These are phyloP conservation scores for Yamadazyma triangularis DNA, from an alignment of 1,139 yeast species.

Conservation along the genomic window DNA sequence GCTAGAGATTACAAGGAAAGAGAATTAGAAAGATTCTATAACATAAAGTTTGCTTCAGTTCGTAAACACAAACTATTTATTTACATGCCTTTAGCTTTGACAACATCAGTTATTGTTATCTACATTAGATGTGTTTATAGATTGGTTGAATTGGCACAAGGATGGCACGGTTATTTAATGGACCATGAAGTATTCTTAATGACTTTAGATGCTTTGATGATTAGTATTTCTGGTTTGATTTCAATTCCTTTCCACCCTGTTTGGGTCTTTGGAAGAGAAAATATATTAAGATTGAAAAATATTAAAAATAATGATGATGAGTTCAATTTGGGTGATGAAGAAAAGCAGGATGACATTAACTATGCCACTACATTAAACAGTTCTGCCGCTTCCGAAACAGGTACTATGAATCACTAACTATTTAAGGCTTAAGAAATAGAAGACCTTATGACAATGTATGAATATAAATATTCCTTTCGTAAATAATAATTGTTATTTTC, in stretches of 20 bases:
- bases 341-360: too few relatives aligned
- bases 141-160: slow-evolving; percentile 72
- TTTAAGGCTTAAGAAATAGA: too few relatives aligned
- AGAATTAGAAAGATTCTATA: slow-evolving; percentile 24
- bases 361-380: too few relatives aligned
- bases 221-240: slow-evolving; percentile 40
- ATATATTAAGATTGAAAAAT: slow-evolving; percentile 30
- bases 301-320: slow-evolving; percentile 29
- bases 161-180: slow-evolving; percentile 74
- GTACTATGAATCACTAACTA: too few relatives aligned
- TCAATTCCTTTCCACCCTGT: slow-evolving; percentile 65
- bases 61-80: slow-evolving; percentile 36
- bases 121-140: slow-evolving; percentile 77
- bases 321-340: slow-evolving; percentile 1
- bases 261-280: slow-evolving; percentile 43
- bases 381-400: too few relatives aligned
- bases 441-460: too few relatives aligned
- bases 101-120: slow-evolving; percentile 51
- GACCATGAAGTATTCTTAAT: slow-evolving; percentile 69
- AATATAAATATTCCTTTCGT: too few relatives aligned
- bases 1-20: slow-evolving; percentile 15
- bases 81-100: slow-evolving; percentile 45
- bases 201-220: slow-evolving; percentile 74
- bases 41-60: slow-evolving; percentile 33
- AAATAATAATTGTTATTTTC: too few relatives aligned